A percentile compares a stretch with the other conserved stretches of the same genome.
phyloP scores from a whole-genome alignment of 73 alveolate genomes.

The Paramecium tetraurelia region DNA sequence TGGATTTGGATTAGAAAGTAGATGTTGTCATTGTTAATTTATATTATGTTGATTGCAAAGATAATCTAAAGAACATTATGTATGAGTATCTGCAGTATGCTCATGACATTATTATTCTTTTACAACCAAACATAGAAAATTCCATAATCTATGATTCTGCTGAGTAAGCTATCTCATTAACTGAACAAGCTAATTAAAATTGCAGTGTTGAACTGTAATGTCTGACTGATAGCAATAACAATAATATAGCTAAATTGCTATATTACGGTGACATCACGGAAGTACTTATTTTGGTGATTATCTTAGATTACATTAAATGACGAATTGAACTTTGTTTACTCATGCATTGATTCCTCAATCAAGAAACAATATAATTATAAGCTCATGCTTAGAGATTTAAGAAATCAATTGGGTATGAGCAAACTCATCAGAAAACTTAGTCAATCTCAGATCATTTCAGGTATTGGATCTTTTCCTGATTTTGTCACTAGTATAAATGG shows the following conservation, averaged over 20 bases:
- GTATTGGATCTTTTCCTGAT: background rate
- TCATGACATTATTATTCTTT: background rate
- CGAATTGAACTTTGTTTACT: background rate
- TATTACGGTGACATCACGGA: background rate
- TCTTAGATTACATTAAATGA: background rate
- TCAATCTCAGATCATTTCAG: background rate
- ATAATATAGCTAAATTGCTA: background rate
- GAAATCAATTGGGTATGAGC: background rate
- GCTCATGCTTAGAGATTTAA: background rate
- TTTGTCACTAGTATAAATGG: background rate
- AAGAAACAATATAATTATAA: slow-evolving; percentile 9
- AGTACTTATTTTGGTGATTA: background rate
- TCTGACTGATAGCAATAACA: background rate
- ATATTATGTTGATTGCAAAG: background rate
- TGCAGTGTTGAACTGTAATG: slow-evolving; percentile 13
- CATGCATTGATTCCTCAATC: background rate
- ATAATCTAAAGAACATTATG: background rate
- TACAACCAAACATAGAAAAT: background rate
- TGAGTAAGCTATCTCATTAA: background rate
- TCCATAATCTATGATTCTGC: background rate
- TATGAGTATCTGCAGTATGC: background rate
- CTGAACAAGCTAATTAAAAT: background rate
- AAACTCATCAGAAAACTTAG: background rate
- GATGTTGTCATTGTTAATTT: background rate
- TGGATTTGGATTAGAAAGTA: background rate